A percentile compares a stretch with the other conserved stretches of the same genome.
These are phyloP conservation scores for Hypoxylon cercidicola DNA, from an alignment of 495 filamentous ascomycete species.

Conservation along the genomic window DNA sequence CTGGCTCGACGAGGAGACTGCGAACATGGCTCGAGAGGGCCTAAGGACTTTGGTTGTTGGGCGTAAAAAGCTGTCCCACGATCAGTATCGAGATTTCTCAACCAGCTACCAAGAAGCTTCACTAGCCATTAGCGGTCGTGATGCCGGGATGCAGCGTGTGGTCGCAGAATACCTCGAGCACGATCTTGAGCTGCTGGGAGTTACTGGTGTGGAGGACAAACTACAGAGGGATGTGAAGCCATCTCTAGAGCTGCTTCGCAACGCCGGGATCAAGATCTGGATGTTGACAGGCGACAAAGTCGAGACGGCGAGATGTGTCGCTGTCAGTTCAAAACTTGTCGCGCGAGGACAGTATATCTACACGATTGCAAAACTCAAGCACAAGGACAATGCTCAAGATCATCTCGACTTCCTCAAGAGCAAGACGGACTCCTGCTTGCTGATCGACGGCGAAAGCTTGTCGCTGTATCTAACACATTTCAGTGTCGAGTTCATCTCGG, in stretches of 20 bases:
- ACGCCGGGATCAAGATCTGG: constrained; percentile 99
- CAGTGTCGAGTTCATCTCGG: constrained; percentile 83
- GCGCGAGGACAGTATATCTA: constrained; percentile 95
- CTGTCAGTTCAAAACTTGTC: constrained; percentile 94
- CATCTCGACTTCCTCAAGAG: constrained; percentile 87
- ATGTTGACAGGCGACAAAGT: constrained; percentile 99
- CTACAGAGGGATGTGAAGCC: constrained; percentile 95
- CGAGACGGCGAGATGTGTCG: constrained; percentile 96
- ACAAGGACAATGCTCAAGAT: constrained; percentile 82
- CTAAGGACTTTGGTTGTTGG: constrained; percentile 94
- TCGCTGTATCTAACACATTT: constrained; percentile 83
- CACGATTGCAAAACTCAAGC: constrained; percentile 84
- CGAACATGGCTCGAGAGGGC: constrained; percentile 98
- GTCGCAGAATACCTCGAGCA: constrained; percentile 84
- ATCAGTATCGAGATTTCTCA: constrained; percentile 84
- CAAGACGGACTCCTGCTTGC: constrained; percentile 86
- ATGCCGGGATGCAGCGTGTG: constrained; percentile 80
- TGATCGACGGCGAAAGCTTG: constrained; percentile 95
- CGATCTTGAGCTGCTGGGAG: constrained; percentile 90
- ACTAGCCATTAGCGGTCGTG: constrained; percentile 79
- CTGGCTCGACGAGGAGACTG: constrained; percentile 98
- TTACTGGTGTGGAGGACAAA: constrained; percentile 98
- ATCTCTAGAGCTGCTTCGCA: constrained; percentile 91
- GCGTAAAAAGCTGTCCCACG: constrained; percentile 76
- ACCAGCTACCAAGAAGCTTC: constrained; percentile 80